Base-by-base conservation (phyloP, 2,329 filamentous ascomycete genomes). In the Arthrobotrys iridis region DNA sequence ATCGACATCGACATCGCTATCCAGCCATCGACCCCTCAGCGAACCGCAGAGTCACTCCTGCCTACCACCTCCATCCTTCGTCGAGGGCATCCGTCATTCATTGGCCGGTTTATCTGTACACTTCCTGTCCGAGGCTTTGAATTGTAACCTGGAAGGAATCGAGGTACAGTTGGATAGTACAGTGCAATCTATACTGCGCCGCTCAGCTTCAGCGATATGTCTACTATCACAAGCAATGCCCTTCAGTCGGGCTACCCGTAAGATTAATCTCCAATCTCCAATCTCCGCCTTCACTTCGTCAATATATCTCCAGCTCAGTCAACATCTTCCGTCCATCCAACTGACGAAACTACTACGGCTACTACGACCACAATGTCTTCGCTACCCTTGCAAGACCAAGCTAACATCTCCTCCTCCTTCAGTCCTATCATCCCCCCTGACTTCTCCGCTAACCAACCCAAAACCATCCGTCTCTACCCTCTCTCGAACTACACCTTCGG, bases 401-500 rank as follows among this genome's bases (percentile, higher is more conserved):
- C 62, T 73, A 70, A 65, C 48, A 48, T 30, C 18, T 22, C 65
- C 33, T 45, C 13, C 22, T 33, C 18, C 40, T n/a, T 28, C 35
- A 77, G 88, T 15, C 93, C 94, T 22, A 89, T 90, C 77, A 87
- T 92, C 62, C 93, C 93, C 24, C 89, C 92, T 77, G 84, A 89
- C 78, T 99, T 99, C 87, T 92, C 93, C 81, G 89, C 88, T 60
- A 93, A 94, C 82, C 95, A 99, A 83, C 93, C 94, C 33, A 85
- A 89, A 79, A 95, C 93, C 1, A 93, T 99, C 81, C 91, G 92
- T 62, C 88, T 99, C 24, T 98, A 93, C 81, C 95, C 95, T 33
- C 88, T 99, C 55, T 97, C 93, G 79, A 99, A 98, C 86, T 99
- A 99, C 86, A 98, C 95, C 22, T 98, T 99, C 81, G 94, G 94